Evolutionary conservation across 2,329 filamentous ascomycete species (phyloP), one percentile per base, ranked within the genome.

Genomic region (Arthrobotrys iridis): DNA sequence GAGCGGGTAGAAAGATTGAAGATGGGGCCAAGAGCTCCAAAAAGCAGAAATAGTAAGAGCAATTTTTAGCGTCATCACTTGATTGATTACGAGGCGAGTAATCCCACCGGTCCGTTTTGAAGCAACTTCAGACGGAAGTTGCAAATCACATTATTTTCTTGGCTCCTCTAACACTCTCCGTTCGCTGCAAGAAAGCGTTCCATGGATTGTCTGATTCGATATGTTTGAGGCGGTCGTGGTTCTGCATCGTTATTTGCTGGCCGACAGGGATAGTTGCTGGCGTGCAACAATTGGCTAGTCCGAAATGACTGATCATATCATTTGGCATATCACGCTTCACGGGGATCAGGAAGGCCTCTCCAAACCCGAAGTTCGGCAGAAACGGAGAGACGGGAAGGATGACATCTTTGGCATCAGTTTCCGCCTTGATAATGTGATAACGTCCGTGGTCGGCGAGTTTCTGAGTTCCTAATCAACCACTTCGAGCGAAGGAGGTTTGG

Each of bases 231-330:
- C 71, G 57, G 40, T 59, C 66, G 71, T 67, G 70, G 62, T 74
- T 57, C 52, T 74, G 70, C 70, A 63, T 63, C 63, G 45, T 62
- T 75, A 75, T 75, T 75, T 66, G 71, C 48, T 75, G 71, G 71
- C 71, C 30, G 63, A 65, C 63, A 68, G 63, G 71, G 66, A 63
- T 74, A 48, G 62, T 37, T 75, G 71, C 71, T 75, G 71, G 71
- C 71, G 71, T 10, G 18, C 63, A 43, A 50, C 71, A 37, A 75
- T 75, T 75, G 71, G 71, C 33, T 37, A 15, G 11, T n/a, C n/a
- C 5, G 37, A 18, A 45, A 40, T 15, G 13, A 18, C 37, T 20
- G 7, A n/a, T 41, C 33, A 41, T n/a, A 13, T 24, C 50, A 10
- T 15, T 15, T 55, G 18, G 20, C 46, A 48, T 26, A 48, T 50